Percentiles rank a stretch among this genome's conserved stretches.
These are phyloP conservation scores for Lactifluus piperatus DNA, from an alignment of 768 basidiomycete genomes.

Conservation along the genomic window DNA sequence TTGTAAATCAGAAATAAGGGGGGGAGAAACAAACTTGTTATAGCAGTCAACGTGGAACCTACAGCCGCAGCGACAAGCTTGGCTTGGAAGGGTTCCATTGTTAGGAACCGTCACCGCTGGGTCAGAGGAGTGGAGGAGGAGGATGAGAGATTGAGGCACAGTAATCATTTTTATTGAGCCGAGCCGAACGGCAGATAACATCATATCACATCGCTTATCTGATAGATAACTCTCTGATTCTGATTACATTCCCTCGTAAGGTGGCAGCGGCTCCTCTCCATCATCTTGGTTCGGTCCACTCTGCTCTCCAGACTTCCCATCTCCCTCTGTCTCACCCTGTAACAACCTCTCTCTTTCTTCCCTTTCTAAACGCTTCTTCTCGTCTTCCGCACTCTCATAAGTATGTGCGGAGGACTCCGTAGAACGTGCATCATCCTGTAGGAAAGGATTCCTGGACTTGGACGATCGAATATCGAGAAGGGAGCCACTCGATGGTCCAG, in stretches of 20 bases:
- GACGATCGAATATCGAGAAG: slow-evolving; percentile 36
- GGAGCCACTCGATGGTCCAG: slow-evolving; percentile 60
- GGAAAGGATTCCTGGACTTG: not conserved
- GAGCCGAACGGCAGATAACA: not conserved
- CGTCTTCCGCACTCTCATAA: slow-evolving; percentile 48
- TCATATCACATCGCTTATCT: not conserved
- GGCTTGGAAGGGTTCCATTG: slow-evolving; percentile 68
- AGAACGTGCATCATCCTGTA: slow-evolving; percentile 23
- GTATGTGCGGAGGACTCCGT: slow-evolving; percentile 9
- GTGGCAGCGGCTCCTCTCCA: slow-evolving; percentile 32
- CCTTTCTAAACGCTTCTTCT: slow-evolving; percentile 51
- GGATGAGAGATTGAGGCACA: not conserved
- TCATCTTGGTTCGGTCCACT: slow-evolving; percentile 22
- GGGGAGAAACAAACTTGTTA: slow-evolving; percentile 53
- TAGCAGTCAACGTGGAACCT: slow-evolving; percentile 71
- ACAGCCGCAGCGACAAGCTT: slow-evolving; percentile 74
- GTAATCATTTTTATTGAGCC: not conserved
- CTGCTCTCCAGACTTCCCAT: slow-evolving; percentile 52
- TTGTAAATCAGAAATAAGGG: not conserved
- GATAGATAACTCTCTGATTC: not conserved
- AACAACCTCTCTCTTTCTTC: slow-evolving; percentile 45
- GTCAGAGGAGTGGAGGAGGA: not conserved
- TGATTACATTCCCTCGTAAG: slow-evolving; percentile 34
- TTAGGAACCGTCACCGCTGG: not conserved
- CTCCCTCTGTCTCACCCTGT: slow-evolving; percentile 30